These are phyloP conservation scores for Rhodotorula sp. DNA, from an alignment of 1,284 basidiomycete species.

Conservation along the genomic window DNA sequence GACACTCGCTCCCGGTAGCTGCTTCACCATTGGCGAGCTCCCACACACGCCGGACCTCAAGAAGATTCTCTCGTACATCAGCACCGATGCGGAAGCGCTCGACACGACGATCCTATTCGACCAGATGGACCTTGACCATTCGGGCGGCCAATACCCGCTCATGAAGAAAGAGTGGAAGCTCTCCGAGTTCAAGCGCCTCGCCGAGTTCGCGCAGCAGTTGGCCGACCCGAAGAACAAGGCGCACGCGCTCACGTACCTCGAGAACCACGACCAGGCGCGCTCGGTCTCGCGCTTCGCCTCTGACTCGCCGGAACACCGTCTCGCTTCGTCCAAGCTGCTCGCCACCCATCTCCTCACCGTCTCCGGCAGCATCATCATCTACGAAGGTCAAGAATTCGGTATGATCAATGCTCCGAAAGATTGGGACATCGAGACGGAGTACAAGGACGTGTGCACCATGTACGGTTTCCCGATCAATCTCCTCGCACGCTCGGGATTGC, in stretches of 20 bases:
- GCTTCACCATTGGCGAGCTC: conserved; percentile 68
- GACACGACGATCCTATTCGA: conserved; percentile 66
- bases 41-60: conserved; percentile 56
- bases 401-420: conserved; percentile 64
- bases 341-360: conserved; percentile 62
- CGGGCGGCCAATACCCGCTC: conserved; percentile 48
- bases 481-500: too few relatives aligned
- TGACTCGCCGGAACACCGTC: conserved; percentile 60
- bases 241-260: conserved; percentile 42
- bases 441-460: conserved; percentile 56
- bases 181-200: conserved; percentile 58
- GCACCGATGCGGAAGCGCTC: conserved; percentile 63
- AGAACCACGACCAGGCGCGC: conserved; percentile 63
- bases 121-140: conserved; percentile 25
- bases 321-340: conserved; percentile 62
- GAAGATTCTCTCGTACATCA: conserved; percentile 55
- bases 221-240: conserved; percentile 24
- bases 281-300: conserved; percentile 63
- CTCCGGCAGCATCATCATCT: conserved; percentile 67
- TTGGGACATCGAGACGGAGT: conserved; percentile 65
- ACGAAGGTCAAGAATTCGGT: conserved; percentile 70
- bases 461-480: too few relatives aligned
- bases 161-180: conserved; percentile 58
- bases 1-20: conserved; percentile 42
- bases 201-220: conserved; percentile 60